Percentiles rank a stretch among this genome's conserved stretches.
Evolutionary conservation across 768 basidiomycete species (phyloP).

Genomic region (Leucosporidium creatinivorum): DNA sequence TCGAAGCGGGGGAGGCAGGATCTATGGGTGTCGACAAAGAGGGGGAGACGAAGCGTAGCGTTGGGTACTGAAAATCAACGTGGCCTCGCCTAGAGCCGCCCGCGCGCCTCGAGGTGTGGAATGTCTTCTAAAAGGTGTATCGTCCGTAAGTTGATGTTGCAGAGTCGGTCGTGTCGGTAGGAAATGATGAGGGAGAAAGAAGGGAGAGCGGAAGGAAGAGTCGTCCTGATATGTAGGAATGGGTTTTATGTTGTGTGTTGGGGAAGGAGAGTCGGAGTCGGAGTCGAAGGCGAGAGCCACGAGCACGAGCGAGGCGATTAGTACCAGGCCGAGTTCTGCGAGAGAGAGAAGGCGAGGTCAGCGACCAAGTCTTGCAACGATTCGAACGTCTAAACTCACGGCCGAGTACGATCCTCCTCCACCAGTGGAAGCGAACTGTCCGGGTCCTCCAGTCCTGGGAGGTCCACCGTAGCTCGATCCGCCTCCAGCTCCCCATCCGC

Average conservation of each 20-base stretch:
- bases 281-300: background rate
- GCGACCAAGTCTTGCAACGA: background rate
- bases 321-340: conserved; percentile 1
- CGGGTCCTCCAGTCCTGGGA: background rate
- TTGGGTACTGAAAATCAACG: background rate
- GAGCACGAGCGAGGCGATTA: background rate
- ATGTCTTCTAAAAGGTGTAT: background rate
- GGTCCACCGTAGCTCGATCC: conserved; percentile 2
- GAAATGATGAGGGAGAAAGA: background rate
- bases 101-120: background rate
- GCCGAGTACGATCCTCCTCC: background rate
- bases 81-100: conserved; percentile 1
- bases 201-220: background rate
- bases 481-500: background rate
- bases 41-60: conserved; percentile 1
- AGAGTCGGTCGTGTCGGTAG: background rate
- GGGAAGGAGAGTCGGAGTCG: background rate
- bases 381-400: background rate
- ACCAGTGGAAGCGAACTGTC: background rate
- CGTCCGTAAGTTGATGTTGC: background rate
- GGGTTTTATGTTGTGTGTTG: background rate
- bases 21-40: background rate
- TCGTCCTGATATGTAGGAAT: background rate
- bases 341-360: background rate
- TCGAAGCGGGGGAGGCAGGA: too few relatives aligned